Evolutionary conservation across 371 early-diverging fungal species (phyloP).

Genomic region (Rhizomucor pusillus): DNA sequence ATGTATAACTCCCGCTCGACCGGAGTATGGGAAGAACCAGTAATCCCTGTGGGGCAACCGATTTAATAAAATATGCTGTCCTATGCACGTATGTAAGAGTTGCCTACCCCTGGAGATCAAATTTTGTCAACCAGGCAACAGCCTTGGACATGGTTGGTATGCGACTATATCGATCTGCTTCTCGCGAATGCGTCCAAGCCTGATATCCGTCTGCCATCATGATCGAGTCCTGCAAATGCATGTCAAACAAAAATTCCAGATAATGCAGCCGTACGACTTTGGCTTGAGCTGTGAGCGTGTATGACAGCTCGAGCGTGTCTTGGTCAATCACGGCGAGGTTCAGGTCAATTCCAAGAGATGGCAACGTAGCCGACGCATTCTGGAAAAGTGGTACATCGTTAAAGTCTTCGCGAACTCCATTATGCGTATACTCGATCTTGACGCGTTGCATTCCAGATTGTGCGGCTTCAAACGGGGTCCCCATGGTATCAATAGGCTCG

Average conservation of each 20-base stretch:
- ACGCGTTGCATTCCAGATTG: too few species aligned
- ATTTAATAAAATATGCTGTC: constrained; percentile 6
- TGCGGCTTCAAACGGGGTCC: too few species aligned
- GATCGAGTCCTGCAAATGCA: constrained; percentile 16
- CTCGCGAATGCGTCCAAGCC: constrained; percentile 40
- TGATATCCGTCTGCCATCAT: constrained; percentile 49
- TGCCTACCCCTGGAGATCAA: constrained; percentile 30
- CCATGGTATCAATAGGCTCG: too few species aligned
- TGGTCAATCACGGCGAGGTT: too few species aligned
- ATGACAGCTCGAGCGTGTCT: too few species aligned
- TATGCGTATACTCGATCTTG: too few species aligned
- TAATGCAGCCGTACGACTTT: too few species aligned
- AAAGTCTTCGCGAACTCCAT: too few species aligned
- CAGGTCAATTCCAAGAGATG: too few species aligned
- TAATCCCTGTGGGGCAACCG: constrained; percentile 17
- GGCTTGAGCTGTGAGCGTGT: too few species aligned
- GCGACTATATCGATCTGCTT: constrained; percentile 22
- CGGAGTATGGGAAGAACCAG: constrained; percentile 37
- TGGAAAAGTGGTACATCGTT: too few species aligned
- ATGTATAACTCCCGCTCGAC: constrained; percentile 30
- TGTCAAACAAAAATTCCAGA: neutral
- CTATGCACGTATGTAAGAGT: constrained; percentile 3
- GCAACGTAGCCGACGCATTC: too few species aligned
- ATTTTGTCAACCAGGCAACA: constrained; percentile 37
- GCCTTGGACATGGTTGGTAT: constrained; percentile 20